phyloP scores from a whole-genome alignment of 2,329 filamentous ascomycete genomes.

The Aspergillus fischeri region DNA sequence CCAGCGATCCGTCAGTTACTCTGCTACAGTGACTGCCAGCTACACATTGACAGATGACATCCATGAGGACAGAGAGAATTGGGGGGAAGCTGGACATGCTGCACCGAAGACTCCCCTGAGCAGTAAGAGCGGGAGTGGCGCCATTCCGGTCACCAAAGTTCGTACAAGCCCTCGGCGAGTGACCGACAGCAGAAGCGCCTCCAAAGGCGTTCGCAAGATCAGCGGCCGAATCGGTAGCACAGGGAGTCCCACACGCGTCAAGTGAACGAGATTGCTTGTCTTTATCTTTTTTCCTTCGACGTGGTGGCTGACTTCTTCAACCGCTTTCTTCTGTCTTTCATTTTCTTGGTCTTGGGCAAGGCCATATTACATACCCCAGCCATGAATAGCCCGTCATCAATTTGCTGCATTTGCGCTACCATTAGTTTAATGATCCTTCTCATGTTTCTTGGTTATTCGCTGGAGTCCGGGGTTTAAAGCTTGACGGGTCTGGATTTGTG shows the following conservation, averaged over 20 bases:
- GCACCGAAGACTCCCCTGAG: constrained; percentile 52
- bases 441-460: constrained; percentile 13
- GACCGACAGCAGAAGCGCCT: constrained; percentile 37
- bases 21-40: constrained; percentile 67
- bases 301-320: not conserved
- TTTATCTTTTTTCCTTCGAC: not conserved
- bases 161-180: constrained; percentile 50
- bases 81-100: constrained; percentile 41
- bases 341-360: constrained; percentile 8
- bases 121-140: constrained; percentile 50
- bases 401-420: constrained; percentile 19
- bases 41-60: constrained; percentile 60
- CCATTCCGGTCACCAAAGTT: constrained; percentile 59
- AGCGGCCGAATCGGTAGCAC: constrained; percentile 46
- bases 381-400: constrained; percentile 17
- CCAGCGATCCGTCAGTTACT: constrained; percentile 69
- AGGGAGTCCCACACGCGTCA: constrained; percentile 31
- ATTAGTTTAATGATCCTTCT: constrained; percentile 11
- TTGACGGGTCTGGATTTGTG: constrained; percentile 21
- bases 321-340: constrained; percentile 2
- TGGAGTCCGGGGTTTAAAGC: constrained; percentile 17
- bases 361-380: constrained; percentile 14
- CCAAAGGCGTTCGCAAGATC: constrained; percentile 42
- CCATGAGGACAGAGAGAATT: constrained; percentile 65
- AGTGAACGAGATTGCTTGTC: constrained; percentile 11